These are phyloP conservation scores for Kwoniella bestiolae DNA, from an alignment of 768 basidiomycete species.

Conservation along the genomic window DNA sequence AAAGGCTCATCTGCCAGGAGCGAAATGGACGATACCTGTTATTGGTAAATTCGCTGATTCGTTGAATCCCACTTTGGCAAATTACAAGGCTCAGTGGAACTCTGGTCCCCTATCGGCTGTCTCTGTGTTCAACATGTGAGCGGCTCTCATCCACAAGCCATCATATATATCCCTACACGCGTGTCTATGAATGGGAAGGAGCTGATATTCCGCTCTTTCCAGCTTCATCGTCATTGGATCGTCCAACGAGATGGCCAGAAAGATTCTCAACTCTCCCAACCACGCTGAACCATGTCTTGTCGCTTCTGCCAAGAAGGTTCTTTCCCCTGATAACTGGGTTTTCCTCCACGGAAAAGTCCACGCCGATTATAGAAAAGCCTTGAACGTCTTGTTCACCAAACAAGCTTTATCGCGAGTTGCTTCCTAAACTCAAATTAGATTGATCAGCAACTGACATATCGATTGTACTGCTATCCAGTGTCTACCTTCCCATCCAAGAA, in stretches of 20 bases:
- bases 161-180: no score
- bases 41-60: conserved; percentile 97
- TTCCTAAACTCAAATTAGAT: not conserved
- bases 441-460: not conserved
- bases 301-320: conserved; percentile 82
- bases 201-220: no score
- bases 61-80: conserved; percentile 85
- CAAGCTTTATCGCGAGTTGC: conserved; percentile 78
- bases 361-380: conserved; percentile 86
- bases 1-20: conserved; percentile 85
- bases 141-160: no score
- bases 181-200: no score
- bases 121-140: conserved; percentile 97
- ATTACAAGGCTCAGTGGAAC: conserved; percentile 90
- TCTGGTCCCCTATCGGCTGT: conserved; percentile 83
- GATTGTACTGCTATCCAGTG: conserved; percentile 59
- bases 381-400: conserved; percentile 91
- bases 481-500: conserved; percentile 85
- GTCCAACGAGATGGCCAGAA: conserved; percentile 87
- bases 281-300: conserved; percentile 95
- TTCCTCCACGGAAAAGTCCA: conserved; percentile 93
- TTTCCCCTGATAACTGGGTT: conserved; percentile 93
- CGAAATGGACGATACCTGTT: conserved; percentile 91
- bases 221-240: conserved; percentile 99
- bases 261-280: conserved; percentile 91